phyloP scores from a whole-genome alignment of 2,329 filamentous ascomycete species.

The Colletotrichum liriopes region DNA sequence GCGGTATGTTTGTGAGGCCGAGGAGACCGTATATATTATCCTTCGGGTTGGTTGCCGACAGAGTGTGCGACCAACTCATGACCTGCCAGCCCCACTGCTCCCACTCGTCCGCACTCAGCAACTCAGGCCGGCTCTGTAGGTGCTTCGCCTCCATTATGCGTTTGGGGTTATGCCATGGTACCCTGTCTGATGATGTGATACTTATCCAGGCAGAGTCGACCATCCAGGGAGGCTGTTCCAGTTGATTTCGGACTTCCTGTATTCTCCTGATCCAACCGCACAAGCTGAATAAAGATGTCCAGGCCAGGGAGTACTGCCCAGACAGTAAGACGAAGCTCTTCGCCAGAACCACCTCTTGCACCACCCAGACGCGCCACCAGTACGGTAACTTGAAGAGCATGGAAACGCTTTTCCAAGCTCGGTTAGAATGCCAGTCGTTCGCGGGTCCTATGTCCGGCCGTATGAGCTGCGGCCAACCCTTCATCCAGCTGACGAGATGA shows the following conservation, averaged over 20 bases:
- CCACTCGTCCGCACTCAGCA: not conserved
- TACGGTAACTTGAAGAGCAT: too few relatives aligned
- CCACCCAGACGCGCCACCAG: too few relatives aligned
- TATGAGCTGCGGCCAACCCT: too few relatives aligned
- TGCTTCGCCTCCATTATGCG: slow-evolving; percentile 3
- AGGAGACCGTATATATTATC: not conserved
- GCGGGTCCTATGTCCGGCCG: too few relatives aligned
- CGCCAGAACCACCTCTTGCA: too few relatives aligned
- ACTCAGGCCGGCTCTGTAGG: not conserved
- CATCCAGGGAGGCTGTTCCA: slow-evolving; percentile 1
- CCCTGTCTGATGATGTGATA: not conserved
- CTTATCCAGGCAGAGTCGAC: not conserved
- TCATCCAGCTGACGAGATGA: too few relatives aligned
- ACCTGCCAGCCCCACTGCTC: not conserved
- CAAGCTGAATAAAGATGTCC: not conserved
- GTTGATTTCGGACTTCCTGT: not conserved
- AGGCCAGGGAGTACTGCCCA: not conserved
- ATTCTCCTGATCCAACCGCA: not conserved
- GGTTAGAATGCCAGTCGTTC: too few relatives aligned
- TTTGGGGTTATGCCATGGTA: not conserved
- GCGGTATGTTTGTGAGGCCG: not conserved
- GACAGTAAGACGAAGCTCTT: too few relatives aligned
- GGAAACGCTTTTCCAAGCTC: too few relatives aligned
- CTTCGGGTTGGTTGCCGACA: not conserved
- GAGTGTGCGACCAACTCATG: slow-evolving; percentile 1